Conservation (phyloP, 1,284 basidiomycete genomes). For the Cryptococcus wingfieldii region DNA sequence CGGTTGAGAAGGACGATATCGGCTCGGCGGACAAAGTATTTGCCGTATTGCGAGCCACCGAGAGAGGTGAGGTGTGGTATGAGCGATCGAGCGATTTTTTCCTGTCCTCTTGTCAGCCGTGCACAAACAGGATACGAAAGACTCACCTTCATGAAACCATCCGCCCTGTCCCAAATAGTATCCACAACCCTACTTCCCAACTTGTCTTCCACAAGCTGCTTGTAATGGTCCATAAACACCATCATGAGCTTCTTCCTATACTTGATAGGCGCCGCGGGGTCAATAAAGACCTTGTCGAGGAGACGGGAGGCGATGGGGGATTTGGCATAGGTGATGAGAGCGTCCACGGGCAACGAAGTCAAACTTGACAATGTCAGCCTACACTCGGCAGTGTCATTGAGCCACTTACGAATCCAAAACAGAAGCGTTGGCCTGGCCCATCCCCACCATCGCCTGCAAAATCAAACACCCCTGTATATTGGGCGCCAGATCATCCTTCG, state of each 20-base stretch:
- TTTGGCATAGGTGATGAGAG: constrained; percentile 64
- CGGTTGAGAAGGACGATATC: constrained; percentile 73
- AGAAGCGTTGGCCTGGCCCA: constrained; percentile 62
- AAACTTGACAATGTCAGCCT: constrained; percentile 53
- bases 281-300: constrained; percentile 71
- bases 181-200: constrained; percentile 85
- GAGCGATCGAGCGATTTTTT: constrained; percentile 80
- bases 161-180: constrained; percentile 76
- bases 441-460: constrained; percentile 70
- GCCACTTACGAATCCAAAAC: constrained; percentile 62
- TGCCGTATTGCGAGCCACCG: constrained; percentile 72
- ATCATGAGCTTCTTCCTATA: constrained; percentile 67
- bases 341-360: constrained; percentile 57
- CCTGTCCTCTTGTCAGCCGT: constrained; percentile 52
- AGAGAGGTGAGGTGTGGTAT: constrained; percentile 66
- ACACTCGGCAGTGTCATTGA: not conserved
- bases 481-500: constrained; percentile 53
- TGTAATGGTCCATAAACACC: constrained; percentile 70
- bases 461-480: constrained; percentile 81
- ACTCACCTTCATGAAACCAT: constrained; percentile 79
- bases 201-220: constrained; percentile 73
- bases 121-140: not conserved
- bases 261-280: constrained; percentile 62
- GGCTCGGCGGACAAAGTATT: constrained; percentile 74
- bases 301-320: constrained; percentile 73